These are phyloP conservation scores for Cryptococcus maquisensis DNA, from an alignment of 1,284 basidiomycete genomes.

Conservation along the genomic window DNA sequence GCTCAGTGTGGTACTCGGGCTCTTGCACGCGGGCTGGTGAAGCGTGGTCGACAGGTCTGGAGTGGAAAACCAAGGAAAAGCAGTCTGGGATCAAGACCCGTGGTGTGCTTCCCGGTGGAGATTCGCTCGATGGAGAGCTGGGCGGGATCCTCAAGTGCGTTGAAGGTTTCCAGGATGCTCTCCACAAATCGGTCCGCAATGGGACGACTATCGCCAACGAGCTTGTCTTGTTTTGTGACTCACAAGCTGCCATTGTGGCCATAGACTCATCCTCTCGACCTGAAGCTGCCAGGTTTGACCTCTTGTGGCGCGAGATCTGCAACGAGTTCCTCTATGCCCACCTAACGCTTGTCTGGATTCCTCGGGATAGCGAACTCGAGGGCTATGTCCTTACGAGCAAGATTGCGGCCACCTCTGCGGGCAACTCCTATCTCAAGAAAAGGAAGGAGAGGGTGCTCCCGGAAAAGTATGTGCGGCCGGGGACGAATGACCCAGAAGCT, in stretches of 20 bases:
- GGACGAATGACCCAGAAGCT: slow-evolving; percentile 33
- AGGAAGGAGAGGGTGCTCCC: slow-evolving; percentile 36
- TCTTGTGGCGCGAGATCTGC: slow-evolving; percentile 41
- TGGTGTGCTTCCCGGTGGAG: slow-evolving; percentile 33
- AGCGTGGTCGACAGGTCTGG: slow-evolving; percentile 46
- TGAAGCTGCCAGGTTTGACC: slow-evolving; percentile 39
- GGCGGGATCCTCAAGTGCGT: slow-evolving; percentile 44
- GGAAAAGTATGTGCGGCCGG: slow-evolving; percentile 31
- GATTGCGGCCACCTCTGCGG: slow-evolving; percentile 43
- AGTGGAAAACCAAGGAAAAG: slow-evolving; percentile 40
- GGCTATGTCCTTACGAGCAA: slow-evolving; percentile 44
- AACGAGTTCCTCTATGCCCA: slow-evolving; percentile 37
- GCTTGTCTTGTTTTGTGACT: slow-evolving; percentile 44
- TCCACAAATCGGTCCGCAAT: slow-evolving; percentile 34
- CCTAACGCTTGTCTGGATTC: slow-evolving; percentile 45
- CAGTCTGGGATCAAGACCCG: slow-evolving; percentile 43
- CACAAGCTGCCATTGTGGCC: slow-evolving; percentile 43
- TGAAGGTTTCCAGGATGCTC: slow-evolving; percentile 42
- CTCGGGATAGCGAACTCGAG: slow-evolving; percentile 35
- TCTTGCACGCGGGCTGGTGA: slow-evolving; percentile 44
- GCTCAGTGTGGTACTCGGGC: slow-evolving; percentile 45
- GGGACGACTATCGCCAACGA: slow-evolving; percentile 37
- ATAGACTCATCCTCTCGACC: slow-evolving; percentile 44
- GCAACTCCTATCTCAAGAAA: slow-evolving; percentile 40
- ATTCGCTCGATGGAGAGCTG: slow-evolving; percentile 44